Evolutionary conservation across 176 grass and related monocot genomes (phyloP).

Genomic region (Oryza coarctata): DNA sequence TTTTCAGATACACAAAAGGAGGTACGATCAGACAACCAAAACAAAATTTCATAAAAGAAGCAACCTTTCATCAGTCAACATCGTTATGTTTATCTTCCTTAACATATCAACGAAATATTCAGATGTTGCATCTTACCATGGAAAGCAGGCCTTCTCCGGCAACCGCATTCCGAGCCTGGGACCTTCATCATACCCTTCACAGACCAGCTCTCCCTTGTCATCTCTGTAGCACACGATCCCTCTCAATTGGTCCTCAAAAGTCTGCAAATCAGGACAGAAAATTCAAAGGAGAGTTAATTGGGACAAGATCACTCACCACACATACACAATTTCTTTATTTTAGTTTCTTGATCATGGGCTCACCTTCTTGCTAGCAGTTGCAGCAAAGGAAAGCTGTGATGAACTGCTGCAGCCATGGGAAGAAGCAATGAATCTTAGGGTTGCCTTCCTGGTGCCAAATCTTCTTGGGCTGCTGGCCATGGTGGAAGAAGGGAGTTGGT

Average conservation of each 20-base stretch:
- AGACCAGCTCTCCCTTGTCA: conserved; percentile 75
- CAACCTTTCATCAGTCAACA: neutral
- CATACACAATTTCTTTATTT: neutral
- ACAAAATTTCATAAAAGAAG: neutral
- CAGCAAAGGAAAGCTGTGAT: conserved; percentile 17
- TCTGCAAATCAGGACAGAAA: conserved; percentile 30
- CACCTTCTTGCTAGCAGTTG: conserved; percentile 29
- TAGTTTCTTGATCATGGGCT: neutral
- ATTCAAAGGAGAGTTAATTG: neutral
- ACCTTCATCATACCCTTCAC: conserved; percentile 89
- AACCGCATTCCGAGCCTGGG: conserved; percentile 45
- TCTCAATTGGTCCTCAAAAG: conserved; percentile 75
- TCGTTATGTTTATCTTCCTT: neutral
- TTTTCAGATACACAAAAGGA: neutral
- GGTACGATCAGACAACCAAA: neutral
- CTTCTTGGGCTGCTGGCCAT: conserved; percentile 24
- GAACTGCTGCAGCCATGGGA: conserved; percentile 27
- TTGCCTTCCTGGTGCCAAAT: conserved; percentile 4
- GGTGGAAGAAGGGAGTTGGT: conserved; percentile 10
- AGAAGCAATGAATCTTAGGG: conserved; percentile 27
- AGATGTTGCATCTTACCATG: conserved; percentile 34
- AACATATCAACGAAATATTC: neutral
- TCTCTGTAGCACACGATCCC: conserved; percentile 84
- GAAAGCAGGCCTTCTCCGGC: conserved; percentile 53
- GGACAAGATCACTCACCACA: neutral